Percentiles rank a stretch among this genome's conserved stretches.
phyloP scores from a whole-genome alignment of 2,329 filamentous ascomycete genomes.

The Fusarium austroafricanum region DNA sequence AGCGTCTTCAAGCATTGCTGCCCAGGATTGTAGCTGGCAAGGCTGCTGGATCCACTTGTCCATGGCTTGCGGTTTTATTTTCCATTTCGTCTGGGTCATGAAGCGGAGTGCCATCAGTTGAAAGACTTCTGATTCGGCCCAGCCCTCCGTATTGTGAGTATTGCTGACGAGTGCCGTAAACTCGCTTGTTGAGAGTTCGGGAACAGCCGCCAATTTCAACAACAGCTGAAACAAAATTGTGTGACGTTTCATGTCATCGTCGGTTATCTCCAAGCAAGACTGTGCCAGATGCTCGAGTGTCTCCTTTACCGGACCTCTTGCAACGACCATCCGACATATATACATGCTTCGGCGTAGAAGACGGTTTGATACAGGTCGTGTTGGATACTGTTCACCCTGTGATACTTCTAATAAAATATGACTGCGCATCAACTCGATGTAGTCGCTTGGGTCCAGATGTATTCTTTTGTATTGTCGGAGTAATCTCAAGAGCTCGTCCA shows the following conservation, averaged over 20 bases:
- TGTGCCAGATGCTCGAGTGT: slow-evolving; percentile 2
- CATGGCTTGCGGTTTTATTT: slow-evolving; percentile 8
- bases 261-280: slow-evolving; percentile 4
- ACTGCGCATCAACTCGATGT: slow-evolving; percentile 8
- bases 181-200: background rate
- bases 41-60: slow-evolving; percentile 2
- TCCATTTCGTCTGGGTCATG: slow-evolving; percentile 6
- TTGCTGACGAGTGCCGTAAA: slow-evolving; percentile 6
- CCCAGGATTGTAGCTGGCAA: slow-evolving; percentile 10
- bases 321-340: slow-evolving; percentile 10
- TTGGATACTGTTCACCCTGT: background rate
- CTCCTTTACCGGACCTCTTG: background rate
- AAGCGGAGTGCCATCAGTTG: slow-evolving; percentile 23
- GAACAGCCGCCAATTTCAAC: slow-evolving; percentile 16
- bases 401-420: slow-evolving; percentile 20
- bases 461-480: slow-evolving; percentile 6
- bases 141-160: background rate
- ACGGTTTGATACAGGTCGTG: slow-evolving; percentile 2
- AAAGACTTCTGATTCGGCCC: slow-evolving; percentile 16
- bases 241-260: slow-evolving; percentile 5
- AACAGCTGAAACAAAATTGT: slow-evolving; percentile 23
- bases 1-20: slow-evolving; percentile 6
- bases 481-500: slow-evolving; percentile 25
- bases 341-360: slow-evolving; percentile 20
- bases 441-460: slow-evolving; percentile 5